Evolutionary conservation across 768 basidiomycete genomes (phyloP), one percentile per base, ranked within the genome.

Genomic region (Tephrocybe sp.): DNA sequence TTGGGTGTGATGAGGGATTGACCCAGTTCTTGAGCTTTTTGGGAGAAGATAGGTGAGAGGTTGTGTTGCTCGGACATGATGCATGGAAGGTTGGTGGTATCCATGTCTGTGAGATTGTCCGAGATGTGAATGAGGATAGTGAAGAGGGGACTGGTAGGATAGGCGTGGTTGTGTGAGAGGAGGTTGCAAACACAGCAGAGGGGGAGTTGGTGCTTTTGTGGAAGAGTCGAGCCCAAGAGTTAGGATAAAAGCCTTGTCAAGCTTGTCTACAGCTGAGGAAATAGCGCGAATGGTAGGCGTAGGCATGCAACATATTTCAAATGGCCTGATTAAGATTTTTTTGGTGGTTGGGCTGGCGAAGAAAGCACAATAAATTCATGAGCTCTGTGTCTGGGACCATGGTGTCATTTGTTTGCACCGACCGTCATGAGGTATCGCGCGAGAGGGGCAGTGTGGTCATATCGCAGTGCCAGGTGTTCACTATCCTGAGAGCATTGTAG

Each of bases 331-430:
- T 96, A 12, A 99, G 78, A 55, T 98, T 89, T 72, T 95, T 98
- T 43, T 96, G 82, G 77, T 99, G 89, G 68, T 99, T 99, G 52
- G 97, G 71, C 92, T 95, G 22, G 39, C 45, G n/a, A n/a, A n/a
- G n/a, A n/a, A n/a, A 45, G 61, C 87, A 91, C 1, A 92, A 60
- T 52, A 98, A 67, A 56, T 84, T 84, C 54, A 98, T 77, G 22
- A 97, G 66, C 66, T 99, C 97, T 1, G 92, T 91, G 63, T 98
- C 96, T 7, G 97, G 91, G 48, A 99, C 91, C 97, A 99, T 99
- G 3, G 92, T 72, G 66, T 99, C 97, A 85, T 90, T 68, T 79
- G 55, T 77, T 85, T n/a, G 83, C 84, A 14, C 92, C 89, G 52
- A 84, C 84, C 94, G 98, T 98, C 22, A 96, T 95, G 14, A 99